Conservation (phyloP, 2,329 filamentous ascomycete species). For the Tolypocladium capitatum region DNA sequence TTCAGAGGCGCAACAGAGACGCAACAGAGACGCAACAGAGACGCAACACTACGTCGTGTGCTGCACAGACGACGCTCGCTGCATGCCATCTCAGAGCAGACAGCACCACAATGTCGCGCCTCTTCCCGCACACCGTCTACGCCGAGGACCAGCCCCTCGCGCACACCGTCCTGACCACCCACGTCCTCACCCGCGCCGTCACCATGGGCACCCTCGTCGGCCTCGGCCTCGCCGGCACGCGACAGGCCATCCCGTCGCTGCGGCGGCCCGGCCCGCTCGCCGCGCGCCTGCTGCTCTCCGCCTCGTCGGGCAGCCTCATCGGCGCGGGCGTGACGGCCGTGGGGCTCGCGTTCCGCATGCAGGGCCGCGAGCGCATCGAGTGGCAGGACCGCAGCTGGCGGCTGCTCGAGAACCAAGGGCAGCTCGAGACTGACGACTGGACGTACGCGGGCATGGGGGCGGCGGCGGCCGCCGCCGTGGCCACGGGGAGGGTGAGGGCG, state of each 20-base stretch:
- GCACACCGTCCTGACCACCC: conserved; percentile 41
- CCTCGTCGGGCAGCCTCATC: conserved; percentile 30
- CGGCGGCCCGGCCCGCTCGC: conserved; percentile 17
- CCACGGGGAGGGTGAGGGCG: conserved; percentile 12
- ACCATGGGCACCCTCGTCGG: conserved; percentile 38
- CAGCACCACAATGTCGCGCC: conserved; percentile 35
- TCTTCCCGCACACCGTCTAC: conserved; percentile 40
- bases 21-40: no score
- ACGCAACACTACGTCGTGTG: no score
- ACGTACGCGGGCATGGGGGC: conserved; percentile 29
- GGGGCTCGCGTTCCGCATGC: conserved; percentile 36
- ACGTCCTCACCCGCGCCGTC: conserved; percentile 44
- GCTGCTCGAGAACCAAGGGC: conserved; percentile 41
- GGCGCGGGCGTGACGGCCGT: conserved; percentile 29
- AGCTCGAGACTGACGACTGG: conserved; percentile 45
- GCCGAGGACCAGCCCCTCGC: conserved; percentile 49
- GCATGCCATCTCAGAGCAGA: no score
- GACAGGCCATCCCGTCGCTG: conserved; percentile 14
- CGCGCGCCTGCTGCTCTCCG: conserved; percentile 27
- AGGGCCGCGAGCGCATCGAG: conserved; percentile 42
- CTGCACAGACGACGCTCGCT: no score
- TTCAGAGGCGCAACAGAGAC: no score
- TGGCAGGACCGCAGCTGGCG: conserved; percentile 53
- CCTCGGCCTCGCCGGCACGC: conserved; percentile 22
- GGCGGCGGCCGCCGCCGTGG: conserved; percentile 19